Conservation (phyloP, 2,329 filamentous ascomycete genomes). For the Mariannaea sp. region DNA sequence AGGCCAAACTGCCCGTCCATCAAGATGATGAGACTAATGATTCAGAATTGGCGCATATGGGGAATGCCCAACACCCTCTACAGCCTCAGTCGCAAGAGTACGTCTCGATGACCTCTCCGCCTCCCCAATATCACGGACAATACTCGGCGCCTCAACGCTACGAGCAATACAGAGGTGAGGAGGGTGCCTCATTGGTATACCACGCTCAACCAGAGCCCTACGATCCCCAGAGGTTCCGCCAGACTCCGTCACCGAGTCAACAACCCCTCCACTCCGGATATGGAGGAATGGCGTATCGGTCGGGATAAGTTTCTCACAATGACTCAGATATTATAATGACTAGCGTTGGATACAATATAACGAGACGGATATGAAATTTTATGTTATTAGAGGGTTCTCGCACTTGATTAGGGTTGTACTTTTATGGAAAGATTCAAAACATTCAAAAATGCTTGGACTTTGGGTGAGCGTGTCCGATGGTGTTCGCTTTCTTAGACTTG, state of each 20-base stretch:
- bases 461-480: too few species aligned
- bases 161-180: conserved; percentile 5
- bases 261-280: neutral
- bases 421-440: neutral
- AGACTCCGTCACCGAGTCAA: neutral
- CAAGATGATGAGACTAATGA: neutral
- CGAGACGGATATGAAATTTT: neutral
- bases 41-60: neutral
- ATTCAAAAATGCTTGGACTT: too few species aligned
- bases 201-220: conserved; percentile 5
- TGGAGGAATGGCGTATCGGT: neutral
- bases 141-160: neutral
- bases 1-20: neutral
- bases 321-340: too few species aligned
- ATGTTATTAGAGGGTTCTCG: neutral
- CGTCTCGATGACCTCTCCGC: conserved; percentile 1
- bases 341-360: neutral
- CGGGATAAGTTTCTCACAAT: neutral
- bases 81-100: neutral
- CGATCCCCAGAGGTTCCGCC: neutral
- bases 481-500: too few species aligned
- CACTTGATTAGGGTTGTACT: neutral
- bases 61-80: neutral
- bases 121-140: conserved; percentile 1
- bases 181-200: neutral